Conservation (phyloP, 2,329 filamentous ascomycete genomes). For the Trichophyton simii region DNA sequence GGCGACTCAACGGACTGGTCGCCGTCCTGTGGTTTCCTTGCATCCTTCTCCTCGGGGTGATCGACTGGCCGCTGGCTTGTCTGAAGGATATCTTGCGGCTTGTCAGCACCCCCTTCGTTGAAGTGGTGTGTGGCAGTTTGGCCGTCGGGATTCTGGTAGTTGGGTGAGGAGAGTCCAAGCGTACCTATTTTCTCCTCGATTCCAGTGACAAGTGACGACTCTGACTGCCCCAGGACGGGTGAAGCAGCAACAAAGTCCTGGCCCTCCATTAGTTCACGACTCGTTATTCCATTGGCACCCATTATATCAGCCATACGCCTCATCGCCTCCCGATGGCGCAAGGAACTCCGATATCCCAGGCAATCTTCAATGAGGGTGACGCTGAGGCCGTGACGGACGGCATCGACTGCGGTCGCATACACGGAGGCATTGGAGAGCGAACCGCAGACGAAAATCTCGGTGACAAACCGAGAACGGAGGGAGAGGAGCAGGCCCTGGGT, state of each 20-base stretch:
- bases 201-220: conserved; percentile 17
- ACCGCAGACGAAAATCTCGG: conserved; percentile 80
- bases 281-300: conserved; percentile 54
- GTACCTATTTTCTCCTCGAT: conserved; percentile 27
- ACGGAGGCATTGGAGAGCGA: conserved; percentile 77
- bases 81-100: not conserved
- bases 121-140: no score
- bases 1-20: not conserved
- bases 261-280: conserved; percentile 45
- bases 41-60: not conserved
- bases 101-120: not conserved
- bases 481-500: conserved; percentile 59
- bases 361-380: conserved; percentile 83
- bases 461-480: conserved; percentile 77
- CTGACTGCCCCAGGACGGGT: conserved; percentile 15
- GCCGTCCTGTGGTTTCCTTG: not conserved
- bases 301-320: conserved; percentile 60
- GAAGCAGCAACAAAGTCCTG: conserved; percentile 22
- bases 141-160: not conserved
- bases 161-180: conserved; percentile 14
- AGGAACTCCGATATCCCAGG: conserved; percentile 61
- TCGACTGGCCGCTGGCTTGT: not conserved
- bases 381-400: conserved; percentile 72
- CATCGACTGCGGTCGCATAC: conserved; percentile 83
- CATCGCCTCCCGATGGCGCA: conserved; percentile 58